These are phyloP conservation scores for Dothistroma pini DNA, from an alignment of 2,329 filamentous ascomycete genomes.

Conservation along the genomic window DNA sequence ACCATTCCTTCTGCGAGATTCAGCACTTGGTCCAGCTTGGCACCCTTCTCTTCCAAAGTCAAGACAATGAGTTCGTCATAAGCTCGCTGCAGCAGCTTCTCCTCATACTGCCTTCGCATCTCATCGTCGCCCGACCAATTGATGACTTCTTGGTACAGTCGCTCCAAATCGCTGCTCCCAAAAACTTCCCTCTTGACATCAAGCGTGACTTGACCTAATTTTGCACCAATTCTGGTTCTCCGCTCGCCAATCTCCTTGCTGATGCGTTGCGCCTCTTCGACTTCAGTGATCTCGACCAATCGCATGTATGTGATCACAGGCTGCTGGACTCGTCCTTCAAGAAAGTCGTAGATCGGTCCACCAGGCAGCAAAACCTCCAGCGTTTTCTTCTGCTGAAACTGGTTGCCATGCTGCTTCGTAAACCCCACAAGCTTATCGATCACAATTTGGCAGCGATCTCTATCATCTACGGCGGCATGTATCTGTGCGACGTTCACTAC, in stretches of 20 bases:
- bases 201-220: slow-evolving; percentile 73
- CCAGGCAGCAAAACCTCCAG: slow-evolving; percentile 73
- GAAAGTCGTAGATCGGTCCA: slow-evolving; percentile 72
- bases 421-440: slow-evolving; percentile 78
- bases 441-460: slow-evolving; percentile 56
- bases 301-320: slow-evolving; percentile 77
- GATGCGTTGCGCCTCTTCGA: slow-evolving; percentile 82
- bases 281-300: slow-evolving; percentile 78
- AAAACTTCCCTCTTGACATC: slow-evolving; percentile 88
- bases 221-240: slow-evolving; percentile 80
- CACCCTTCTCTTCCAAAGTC: slow-evolving; percentile 62
- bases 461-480: slow-evolving; percentile 62
- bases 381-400: slow-evolving; percentile 69
- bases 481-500: slow-evolving; percentile 71
- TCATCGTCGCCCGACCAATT: slow-evolving; percentile 90
- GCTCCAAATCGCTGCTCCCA: slow-evolving; percentile 69
- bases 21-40: slow-evolving; percentile 68
- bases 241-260: slow-evolving; percentile 88
- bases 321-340: slow-evolving; percentile 79
- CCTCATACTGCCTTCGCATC: slow-evolving; percentile 76
- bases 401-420: slow-evolving; percentile 68
- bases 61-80: slow-evolving; percentile 73
- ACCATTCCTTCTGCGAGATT: slow-evolving; percentile 89
- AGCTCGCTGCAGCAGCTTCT: slow-evolving; percentile 78
- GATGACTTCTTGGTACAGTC: slow-evolving; percentile 76